These are phyloP conservation scores for Pseudoturritis turrita DNA, from an alignment of 345 rosid genomes.

Conservation along the genomic window DNA sequence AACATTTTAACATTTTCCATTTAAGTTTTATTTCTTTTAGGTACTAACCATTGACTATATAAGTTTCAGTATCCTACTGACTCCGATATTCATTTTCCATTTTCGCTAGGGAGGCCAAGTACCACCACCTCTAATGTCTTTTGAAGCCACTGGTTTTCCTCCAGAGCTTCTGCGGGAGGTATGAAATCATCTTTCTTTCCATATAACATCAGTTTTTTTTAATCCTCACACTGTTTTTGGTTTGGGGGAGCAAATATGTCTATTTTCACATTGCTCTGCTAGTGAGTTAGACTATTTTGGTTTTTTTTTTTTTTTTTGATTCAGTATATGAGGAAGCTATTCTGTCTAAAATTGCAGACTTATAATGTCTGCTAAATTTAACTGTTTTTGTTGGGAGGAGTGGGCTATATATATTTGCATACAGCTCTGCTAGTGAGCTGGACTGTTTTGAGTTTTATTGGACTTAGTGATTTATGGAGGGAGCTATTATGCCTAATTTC, in stretches of 20 bases:
- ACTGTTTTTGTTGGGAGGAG: no score
- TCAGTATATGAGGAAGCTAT: not conserved
- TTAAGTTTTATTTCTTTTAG: not conserved
- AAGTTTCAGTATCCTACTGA: not conserved
- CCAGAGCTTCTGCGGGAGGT: slow-evolving; percentile 94
- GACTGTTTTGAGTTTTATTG: not conserved
- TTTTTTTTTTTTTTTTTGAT: not conserved
- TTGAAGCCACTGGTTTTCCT: slow-evolving; percentile 79
- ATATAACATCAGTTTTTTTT: not conserved
- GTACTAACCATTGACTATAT: not conserved
- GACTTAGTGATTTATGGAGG: not conserved
- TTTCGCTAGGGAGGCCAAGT: slow-evolving; percentile 66
- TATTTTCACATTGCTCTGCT: not conserved
- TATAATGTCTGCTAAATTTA: no score
- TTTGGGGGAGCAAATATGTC: not conserved
- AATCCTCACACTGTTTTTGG: not conserved
- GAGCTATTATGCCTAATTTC: not conserved
- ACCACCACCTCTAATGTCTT: slow-evolving; percentile 69
- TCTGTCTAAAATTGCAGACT: not conserved
- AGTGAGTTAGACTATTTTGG: not conserved
- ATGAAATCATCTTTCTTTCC: slow-evolving; percentile 8
- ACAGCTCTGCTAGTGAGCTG: not conserved
- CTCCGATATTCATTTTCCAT: not conserved
- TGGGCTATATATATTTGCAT: no score
- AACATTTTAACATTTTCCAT: no score